Conservation (phyloP, 129 eudicot species). For the Smallanthus sonchifolius region DNA sequence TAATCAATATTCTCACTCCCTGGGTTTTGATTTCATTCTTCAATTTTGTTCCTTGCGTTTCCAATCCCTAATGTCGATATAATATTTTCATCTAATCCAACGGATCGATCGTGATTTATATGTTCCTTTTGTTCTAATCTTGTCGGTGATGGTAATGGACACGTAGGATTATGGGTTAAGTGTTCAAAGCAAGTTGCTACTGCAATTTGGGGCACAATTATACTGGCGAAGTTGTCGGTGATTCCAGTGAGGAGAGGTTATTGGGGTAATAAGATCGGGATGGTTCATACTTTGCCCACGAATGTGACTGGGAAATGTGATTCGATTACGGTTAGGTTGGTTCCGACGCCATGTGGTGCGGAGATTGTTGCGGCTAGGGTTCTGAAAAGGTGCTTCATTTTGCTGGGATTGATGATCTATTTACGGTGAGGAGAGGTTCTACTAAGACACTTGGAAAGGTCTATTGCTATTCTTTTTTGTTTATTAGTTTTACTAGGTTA, state of each 20-base stretch:
- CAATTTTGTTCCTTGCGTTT: too few relatives aligned
- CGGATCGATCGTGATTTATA: too few relatives aligned
- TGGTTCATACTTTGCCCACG: conserved; percentile 49
- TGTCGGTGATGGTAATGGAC: conserved; percentile 69
- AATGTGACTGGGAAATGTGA: conserved; percentile 79
- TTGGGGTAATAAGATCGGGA: conserved; percentile 68
- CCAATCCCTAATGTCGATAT: too few relatives aligned
- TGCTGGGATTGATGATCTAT: conserved; percentile 65
- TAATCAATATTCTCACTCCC: too few relatives aligned
- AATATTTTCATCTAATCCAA: too few relatives aligned
- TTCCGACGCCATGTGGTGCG: conserved; percentile 65
- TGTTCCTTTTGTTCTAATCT: too few relatives aligned
- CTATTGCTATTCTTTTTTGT: not conserved
- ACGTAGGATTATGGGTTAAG: conserved; percentile 70
- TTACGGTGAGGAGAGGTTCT: conserved; percentile 43
- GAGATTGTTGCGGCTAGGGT: conserved; percentile 65
- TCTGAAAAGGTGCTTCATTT: conserved; percentile 63
- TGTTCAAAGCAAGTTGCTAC: conserved; percentile 63
- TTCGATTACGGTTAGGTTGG: conserved; percentile 72
- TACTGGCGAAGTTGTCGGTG: conserved; percentile 44
- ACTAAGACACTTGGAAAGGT: conserved; percentile 71
- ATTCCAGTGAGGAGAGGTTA: conserved; percentile 60
- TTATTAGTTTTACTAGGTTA: too few relatives aligned
- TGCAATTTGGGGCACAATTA: conserved; percentile 51
- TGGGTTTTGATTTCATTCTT: too few relatives aligned